Conservation (phyloP, 306 rosid species). For the Carpinus fangiana region DNA sequence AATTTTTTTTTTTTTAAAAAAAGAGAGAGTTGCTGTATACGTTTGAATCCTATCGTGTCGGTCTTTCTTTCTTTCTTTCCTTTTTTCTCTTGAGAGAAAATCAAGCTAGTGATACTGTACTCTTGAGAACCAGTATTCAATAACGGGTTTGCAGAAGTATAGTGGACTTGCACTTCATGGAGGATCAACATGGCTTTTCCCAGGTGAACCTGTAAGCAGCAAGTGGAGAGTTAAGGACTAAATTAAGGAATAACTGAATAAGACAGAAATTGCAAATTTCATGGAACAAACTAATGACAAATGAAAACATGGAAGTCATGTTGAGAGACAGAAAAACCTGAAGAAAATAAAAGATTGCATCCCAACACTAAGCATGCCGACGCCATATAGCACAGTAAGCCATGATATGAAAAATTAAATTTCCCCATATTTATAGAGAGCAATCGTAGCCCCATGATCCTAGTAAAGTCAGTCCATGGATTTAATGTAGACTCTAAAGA, state of each 20-base stretch:
- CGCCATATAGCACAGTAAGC: background rate
- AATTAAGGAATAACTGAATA: background rate
- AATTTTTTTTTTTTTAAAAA: background rate
- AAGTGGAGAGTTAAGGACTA: background rate
- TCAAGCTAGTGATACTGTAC: slow-evolving; percentile 50
- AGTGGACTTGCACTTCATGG: slow-evolving; percentile 15
- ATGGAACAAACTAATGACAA: slow-evolving; percentile 1
- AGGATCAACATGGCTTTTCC: background rate
- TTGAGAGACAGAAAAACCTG: background rate
- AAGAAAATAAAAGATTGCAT: background rate
- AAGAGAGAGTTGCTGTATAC: slow-evolving; percentile 25
- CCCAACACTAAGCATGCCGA: background rate
- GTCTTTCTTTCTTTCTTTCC: background rate
- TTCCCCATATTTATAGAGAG: too few relatives aligned
- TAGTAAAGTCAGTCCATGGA: background rate
- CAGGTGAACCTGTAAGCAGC: slow-evolving; percentile 23
- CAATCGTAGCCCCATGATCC: background rate
- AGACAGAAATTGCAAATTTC: background rate
- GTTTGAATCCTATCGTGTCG: slow-evolving; percentile 23
- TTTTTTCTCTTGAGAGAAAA: slow-evolving; percentile 6
- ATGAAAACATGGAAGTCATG: background rate
- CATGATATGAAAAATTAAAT: too few relatives aligned
- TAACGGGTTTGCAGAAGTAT: slow-evolving; percentile 29
- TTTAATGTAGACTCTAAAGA: background rate
- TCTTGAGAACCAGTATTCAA: slow-evolving; percentile 31